Evolutionary conservation across 2,329 filamentous ascomycete species (phyloP).

Genomic region (Xylariaceae sp.): DNA sequence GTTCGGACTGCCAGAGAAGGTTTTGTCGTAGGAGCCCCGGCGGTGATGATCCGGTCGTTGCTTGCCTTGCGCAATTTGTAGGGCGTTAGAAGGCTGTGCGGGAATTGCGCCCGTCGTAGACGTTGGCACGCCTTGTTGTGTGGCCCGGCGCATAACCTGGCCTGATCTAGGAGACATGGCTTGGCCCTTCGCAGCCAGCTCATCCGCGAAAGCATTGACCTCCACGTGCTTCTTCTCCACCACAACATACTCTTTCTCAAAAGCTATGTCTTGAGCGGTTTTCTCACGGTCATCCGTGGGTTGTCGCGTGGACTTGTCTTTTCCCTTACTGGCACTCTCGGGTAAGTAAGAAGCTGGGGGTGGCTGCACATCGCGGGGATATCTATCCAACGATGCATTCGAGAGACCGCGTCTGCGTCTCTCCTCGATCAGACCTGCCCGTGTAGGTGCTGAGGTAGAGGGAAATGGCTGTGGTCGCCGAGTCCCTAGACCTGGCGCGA

Average conservation of each 20-base stretch:
- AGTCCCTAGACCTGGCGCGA: constrained; percentile 47
- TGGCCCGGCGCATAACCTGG: constrained; percentile 68
- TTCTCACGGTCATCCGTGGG: constrained; percentile 55
- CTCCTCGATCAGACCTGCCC: constrained; percentile 33
- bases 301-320: constrained; percentile 26
- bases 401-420: constrained; percentile 34
- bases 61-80: constrained; percentile 69
- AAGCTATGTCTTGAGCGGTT: constrained; percentile 80
- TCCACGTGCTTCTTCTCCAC: constrained; percentile 94
- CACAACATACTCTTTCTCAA: constrained; percentile 91
- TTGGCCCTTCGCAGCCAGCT: constrained; percentile 72
- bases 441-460: constrained; percentile 44
- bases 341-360: constrained; percentile 31
- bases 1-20: constrained; percentile 61
- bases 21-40: constrained; percentile 73
- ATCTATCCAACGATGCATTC: constrained; percentile 34
- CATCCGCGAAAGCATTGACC: constrained; percentile 95
- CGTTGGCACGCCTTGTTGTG: constrained; percentile 68
- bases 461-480: constrained; percentile 43
- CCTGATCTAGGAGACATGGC: constrained; percentile 51
- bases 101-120: constrained; percentile 67
- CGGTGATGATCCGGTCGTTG: constrained; percentile 65
- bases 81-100: constrained; percentile 63
- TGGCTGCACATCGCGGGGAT: constrained; percentile 28
- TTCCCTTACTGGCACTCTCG: constrained; percentile 30